These are phyloP conservation scores for Alternaria dauci DNA, from an alignment of 2,329 filamentous ascomycete genomes.

Conservation along the genomic window DNA sequence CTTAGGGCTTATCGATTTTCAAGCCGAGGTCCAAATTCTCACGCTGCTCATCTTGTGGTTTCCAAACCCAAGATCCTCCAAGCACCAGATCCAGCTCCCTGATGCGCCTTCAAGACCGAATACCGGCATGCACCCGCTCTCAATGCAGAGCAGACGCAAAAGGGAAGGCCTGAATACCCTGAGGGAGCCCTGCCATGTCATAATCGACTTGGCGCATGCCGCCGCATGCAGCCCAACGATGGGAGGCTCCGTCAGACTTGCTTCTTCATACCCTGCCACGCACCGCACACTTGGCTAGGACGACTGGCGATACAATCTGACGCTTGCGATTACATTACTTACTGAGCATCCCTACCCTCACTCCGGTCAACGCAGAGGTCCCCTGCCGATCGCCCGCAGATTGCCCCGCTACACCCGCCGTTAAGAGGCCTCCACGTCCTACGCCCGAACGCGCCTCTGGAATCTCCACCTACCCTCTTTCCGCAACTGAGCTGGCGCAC, in stretches of 20 bases:
- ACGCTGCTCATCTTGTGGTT: not conserved
- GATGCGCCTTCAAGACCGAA: slow-evolving; percentile 1
- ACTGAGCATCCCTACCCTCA: not conserved
- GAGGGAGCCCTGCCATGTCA: slow-evolving; percentile 27
- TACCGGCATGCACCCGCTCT: not conserved
- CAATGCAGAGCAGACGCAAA: slow-evolving; percentile 25
- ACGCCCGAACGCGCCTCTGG: slow-evolving; percentile 24
- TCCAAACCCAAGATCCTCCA: not conserved
- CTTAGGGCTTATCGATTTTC: slow-evolving; percentile 26
- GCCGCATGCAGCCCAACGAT: slow-evolving; percentile 38
- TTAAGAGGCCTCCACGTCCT: slow-evolving; percentile 19
- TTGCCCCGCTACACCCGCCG: slow-evolving; percentile 30
- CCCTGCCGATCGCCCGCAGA: slow-evolving; percentile 17
- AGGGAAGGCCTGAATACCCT: slow-evolving; percentile 26
- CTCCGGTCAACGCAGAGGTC: not conserved
- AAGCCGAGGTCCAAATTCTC: slow-evolving; percentile 23
- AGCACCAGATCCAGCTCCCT: slow-evolving; percentile 14
- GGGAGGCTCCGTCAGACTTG: slow-evolving; percentile 30
- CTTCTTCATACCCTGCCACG: slow-evolving; percentile 31
- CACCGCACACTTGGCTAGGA: slow-evolving; percentile 5
- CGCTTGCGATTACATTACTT: slow-evolving; percentile 15
- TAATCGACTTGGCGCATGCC: slow-evolving; percentile 25
- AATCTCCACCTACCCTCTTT: slow-evolving; percentile 17
- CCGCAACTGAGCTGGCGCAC: not conserved
- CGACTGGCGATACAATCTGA: slow-evolving; percentile 14